Conservation (phyloP, 768 basidiomycete species). For the Coprinopsis cinerea region DNA sequence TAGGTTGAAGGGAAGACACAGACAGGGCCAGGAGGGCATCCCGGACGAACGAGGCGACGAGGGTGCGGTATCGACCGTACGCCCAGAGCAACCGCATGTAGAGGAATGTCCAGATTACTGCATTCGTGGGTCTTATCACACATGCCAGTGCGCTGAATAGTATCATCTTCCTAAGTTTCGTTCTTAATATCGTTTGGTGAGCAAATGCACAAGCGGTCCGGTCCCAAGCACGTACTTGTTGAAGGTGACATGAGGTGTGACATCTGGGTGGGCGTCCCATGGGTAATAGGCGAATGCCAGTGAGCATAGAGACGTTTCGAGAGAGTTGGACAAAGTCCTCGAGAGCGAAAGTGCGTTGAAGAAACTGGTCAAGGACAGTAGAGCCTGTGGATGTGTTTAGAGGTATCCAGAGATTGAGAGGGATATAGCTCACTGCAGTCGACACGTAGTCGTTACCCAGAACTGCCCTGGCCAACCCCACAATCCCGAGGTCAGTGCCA, state of each 20-base stretch:
- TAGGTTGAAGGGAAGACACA: slow-evolving; percentile 11
- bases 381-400: slow-evolving; percentile 39
- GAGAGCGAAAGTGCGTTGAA: slow-evolving; percentile 84
- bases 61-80: slow-evolving; percentile 29
- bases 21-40: slow-evolving; percentile 45
- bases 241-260: slow-evolving; percentile 33
- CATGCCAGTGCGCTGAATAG: slow-evolving; percentile 72
- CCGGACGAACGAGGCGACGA: slow-evolving; percentile 27
- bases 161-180: slow-evolving; percentile 31
- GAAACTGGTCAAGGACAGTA: slow-evolving; percentile 79
- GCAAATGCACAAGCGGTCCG: too few species aligned
- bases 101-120: slow-evolving; percentile 78
- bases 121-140: slow-evolving; percentile 83
- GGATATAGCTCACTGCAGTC: slow-evolving; percentile 51
- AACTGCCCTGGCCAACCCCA: slow-evolving; percentile 49
- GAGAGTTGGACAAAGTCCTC: slow-evolving; percentile 86
- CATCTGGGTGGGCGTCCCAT: slow-evolving; percentile 44
- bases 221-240: slow-evolving; percentile 29
- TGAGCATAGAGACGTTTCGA: slow-evolving; percentile 83
- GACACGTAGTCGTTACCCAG: slow-evolving; percentile 53
- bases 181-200: too few species aligned
- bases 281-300: slow-evolving; percentile 76
- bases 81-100: slow-evolving; percentile 53
- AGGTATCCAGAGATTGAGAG: not conserved
- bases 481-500: slow-evolving; percentile 71